Evolutionary conservation across 176 grass and related monocot species (phyloP).

Genomic region (Carex cristatella): DNA sequence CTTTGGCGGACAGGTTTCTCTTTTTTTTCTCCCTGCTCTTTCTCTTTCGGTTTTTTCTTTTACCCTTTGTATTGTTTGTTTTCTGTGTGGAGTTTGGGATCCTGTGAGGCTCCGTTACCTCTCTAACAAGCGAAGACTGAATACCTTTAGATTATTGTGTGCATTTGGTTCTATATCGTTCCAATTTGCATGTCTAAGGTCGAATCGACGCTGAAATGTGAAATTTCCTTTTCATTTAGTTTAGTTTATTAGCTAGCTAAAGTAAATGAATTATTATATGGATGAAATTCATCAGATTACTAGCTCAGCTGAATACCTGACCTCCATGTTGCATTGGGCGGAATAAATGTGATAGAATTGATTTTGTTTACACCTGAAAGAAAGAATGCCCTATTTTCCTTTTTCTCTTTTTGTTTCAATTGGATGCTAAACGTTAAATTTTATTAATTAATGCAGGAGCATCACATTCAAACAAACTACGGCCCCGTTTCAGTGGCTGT

Average conservation of each 20-base stretch:
- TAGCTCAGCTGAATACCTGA: neutral
- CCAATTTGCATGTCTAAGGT: neutral
- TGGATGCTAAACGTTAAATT: neutral
- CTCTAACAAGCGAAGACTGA: neutral
- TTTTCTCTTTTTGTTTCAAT: neutral
- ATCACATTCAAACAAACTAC: constrained; percentile 56
- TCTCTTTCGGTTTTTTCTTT: neutral
- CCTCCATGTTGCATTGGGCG: neutral
- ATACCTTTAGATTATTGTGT: neutral
- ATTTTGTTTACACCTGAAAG: constrained; percentile 32
- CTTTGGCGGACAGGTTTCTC: constrained; percentile 75
- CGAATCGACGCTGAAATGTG: neutral
- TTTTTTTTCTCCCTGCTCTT: neutral
- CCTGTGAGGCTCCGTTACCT: neutral
- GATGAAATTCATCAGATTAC: neutral
- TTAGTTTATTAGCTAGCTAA: neutral
- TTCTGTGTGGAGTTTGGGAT: neutral
- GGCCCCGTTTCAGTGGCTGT: constrained; percentile 61
- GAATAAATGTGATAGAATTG: constrained; percentile 25
- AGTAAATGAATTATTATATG: neutral
- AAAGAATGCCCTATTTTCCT: constrained; percentile 42
- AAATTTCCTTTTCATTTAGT: neutral
- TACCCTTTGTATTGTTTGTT: neutral
- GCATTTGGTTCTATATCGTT: neutral
- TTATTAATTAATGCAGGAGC: constrained; percentile 48